Evolutionary conservation across 73 alveolate species (phyloP), one percentile per base, ranked within the genome.

Genomic region (Uronychia setigera): DNA sequence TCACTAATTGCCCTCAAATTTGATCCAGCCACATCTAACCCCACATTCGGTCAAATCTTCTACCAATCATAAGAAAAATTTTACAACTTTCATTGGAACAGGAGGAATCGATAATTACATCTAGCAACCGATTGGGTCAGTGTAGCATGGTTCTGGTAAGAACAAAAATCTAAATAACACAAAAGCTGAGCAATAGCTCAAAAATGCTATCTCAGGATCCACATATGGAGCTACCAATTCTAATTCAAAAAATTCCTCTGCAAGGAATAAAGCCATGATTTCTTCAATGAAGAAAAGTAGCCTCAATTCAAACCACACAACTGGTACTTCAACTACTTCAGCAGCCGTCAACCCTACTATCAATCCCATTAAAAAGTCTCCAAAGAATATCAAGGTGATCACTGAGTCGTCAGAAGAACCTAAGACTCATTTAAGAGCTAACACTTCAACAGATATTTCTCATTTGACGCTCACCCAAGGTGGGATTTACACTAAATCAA

Each of bases 321-420:
- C n/a, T 46, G 67, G 67, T 5, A 46, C 67, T 5, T 46, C n/a
- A n/a, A n/a, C n/a, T n/a, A n/a, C n/a, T n/a, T n/a, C n/a, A n/a
- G n/a, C n/a, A n/a, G n/a, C n/a, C n/a, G n/a, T n/a, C n/a, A n/a
- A n/a, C n/a, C n/a, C n/a, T n/a, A n/a, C n/a, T n/a, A n/a, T n/a
- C n/a, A n/a, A n/a, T n/a, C 67, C 67, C n/a, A 46, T 19, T 46
- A 46, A n/a, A n/a, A n/a, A 46, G 67, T 46, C 67, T 46, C 67
- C 67, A 11, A 46, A 46, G 19, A 46, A 46, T 46, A 5, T 46
- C 19, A 46, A 46, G 19, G 19, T 11, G 19, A 5, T 46, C n/a
- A 46, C 67, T 46, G 67, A 46, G 67, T 46, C 67, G 67, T 46
- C 5, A 19, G n/a, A 46, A 46, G 67, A 11, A 19, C n/a, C 5